These are phyloP conservation scores for Nicotiana sylvestris DNA, from an alignment of 257 asterid species.

Conservation along the genomic window DNA sequence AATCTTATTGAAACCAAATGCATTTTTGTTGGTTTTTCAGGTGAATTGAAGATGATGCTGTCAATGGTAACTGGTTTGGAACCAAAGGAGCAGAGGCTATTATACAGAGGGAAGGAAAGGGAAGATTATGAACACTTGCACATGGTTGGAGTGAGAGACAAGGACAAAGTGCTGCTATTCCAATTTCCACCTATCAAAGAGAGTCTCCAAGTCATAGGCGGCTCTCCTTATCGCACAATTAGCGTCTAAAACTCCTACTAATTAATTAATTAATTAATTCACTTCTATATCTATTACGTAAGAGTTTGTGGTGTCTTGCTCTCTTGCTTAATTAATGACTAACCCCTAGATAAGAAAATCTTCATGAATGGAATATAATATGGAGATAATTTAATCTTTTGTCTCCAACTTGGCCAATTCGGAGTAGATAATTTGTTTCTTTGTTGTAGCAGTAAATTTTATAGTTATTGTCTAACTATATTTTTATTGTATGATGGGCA, in stretches of 20 bases:
- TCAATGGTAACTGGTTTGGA: constrained; percentile 31
- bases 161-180: constrained; percentile 60
- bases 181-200: constrained; percentile 48
- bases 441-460: too few species aligned
- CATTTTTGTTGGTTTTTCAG: constrained; percentile 16
- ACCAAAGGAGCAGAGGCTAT: background rate
- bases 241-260: background rate
- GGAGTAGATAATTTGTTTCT: too few species aligned
- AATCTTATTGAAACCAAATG: too few species aligned
- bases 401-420: too few species aligned
- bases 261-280: background rate
- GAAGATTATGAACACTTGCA: constrained; percentile 67
- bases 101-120: constrained; percentile 67
- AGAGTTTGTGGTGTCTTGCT: background rate
- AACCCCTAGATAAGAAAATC: too few species aligned
- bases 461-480: too few species aligned
- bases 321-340: background rate
- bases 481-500: too few species aligned
- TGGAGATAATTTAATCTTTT: too few species aligned
- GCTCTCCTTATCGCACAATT: background rate
- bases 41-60: constrained; percentile 54
- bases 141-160: constrained; percentile 75
- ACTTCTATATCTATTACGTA: background rate
- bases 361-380: too few species aligned
- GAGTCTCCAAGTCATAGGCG: background rate